Evolutionary conservation across 306 rosid species (phyloP), one percentile per base, ranked within the genome.

Genomic region (Rosa multiflora): DNA sequence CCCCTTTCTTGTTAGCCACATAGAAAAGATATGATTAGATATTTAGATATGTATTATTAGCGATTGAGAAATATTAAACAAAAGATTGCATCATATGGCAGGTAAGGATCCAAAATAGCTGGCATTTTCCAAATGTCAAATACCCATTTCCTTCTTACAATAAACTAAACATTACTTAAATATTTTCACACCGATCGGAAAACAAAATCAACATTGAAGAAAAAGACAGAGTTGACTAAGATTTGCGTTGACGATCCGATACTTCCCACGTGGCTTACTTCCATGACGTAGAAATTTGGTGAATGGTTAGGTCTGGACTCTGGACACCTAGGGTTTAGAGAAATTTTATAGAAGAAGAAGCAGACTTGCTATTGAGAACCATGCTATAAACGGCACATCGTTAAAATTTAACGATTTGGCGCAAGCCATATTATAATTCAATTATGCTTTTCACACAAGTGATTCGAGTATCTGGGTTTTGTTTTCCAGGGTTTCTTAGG

Each of bases 181-280:
- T 11, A 8, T 6, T 67, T 80, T 78, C 79, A 82, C 84, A 78
- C 76, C 67, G 53, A 86, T 67, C 76, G 51, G 82, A 76, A 86
- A 80, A 81, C 8, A 70, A 85, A 76, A 84, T 76, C 78, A 79
- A 72, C 61, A 40, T n/a, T 5, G 84, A 53, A 84, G 92, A 85
- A 88, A 81, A 85, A 59, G 88, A 56, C 75, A 80, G 47, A 74
- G 90, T 91, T 89, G 97, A 91, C 98, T 86, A 51, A 83, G 92
- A 88, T 87, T 69, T 78, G 4, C 13, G 82, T 87, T 85, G 97
- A 94, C 93, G 85, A 81, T 42, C 68, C 12, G 86, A 82, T 84
- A 70, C 85, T 75, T 4, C 88, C 91, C 96, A 86, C 93, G 96
- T 95, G 98, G 94, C 87, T 79, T 84, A 84, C 83, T 79, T 43